Base-by-base conservation (phyloP, 2,329 filamentous ascomycete genomes). In the Chalaropsis ovoidea region DNA sequence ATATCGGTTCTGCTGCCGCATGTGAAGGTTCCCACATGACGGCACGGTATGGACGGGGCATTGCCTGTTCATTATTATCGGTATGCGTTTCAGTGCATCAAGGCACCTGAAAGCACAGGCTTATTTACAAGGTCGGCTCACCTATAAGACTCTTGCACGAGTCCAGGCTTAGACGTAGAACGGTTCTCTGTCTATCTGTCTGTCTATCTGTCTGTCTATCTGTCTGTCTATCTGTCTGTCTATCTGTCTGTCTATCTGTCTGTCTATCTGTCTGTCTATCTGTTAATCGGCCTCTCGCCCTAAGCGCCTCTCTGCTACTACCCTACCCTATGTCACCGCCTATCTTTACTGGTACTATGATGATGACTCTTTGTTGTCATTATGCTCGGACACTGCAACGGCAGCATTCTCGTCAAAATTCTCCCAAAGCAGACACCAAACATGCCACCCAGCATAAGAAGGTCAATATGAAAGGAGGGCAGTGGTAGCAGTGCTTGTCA, bases 361-460 rank as follows among this genome's bases (percentile, higher is more conserved):
- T 49, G 7, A 17, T 56, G 19, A 43, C 42, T n/a, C 42, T 43
- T 43, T 10, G 17, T n/a, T 43, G 42, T 15, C 42, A n/a, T 43
- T 43, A n/a, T n/a, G 42, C 17, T 15, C 7, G 22, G 22, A 56
- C 49, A 17, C 22, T 56, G 15, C 49, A 56, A 56, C 49, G 17
- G 24, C 49, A 56, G 49, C 24, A 56, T 56, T 56, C 27, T 56
- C 49, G 49, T 27, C 49, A 56, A 56, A 56, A 56, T 56, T 31
- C 22, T 35, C 49, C 27, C 49, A 56, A 56, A 56, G 27, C 11
- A 2, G 27, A 56, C n/a, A 54, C 49, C 24, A 56, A 17, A 19
- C 10, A 31, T 56, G 17, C 24, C 22, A 7, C 49, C 22, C 49
- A 27, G 3, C 22, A 27, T 24, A 56, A 24, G 24, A 17, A 24